Evolutionary conservation across 2,329 filamentous ascomycete species (phyloP), one percentile per base, ranked within the genome.

Genomic region (Elsinoe arachidis): DNA sequence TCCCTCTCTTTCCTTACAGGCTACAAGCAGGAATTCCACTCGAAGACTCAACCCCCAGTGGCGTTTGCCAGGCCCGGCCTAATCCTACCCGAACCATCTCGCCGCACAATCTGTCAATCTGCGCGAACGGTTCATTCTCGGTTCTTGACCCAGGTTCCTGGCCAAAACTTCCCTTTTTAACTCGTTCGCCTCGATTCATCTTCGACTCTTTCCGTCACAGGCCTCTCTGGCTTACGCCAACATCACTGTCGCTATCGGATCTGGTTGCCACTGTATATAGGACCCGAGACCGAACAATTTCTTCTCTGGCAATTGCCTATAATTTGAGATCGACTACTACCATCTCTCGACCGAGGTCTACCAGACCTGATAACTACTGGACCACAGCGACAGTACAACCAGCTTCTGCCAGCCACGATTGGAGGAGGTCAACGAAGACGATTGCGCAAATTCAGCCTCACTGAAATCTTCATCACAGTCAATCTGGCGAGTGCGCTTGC

Each of bases 231-330:
- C 46, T 51, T 35, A 34, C 46, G 46, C 46, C 46, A 35, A 51
- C 46, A 34, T 15, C 46, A 34, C 46, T 51, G 26, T 35, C 26
- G 46, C 15, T 35, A 51, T 51, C 26, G 26, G 26, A 51, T 12
- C 41, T 46, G 41, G 41, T 35, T 35, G 26, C 46, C 46, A 51
- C 26, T 51, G 26, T 51, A 51, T 30, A 51, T 51, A 51, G 41
- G 41, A 23, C 26, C 19, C 41, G 41, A 46, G 41, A 15, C 21
- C n/a, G 41, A 12, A 23, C 41, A 15, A 23, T 30, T 46, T 26
- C 41, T 26, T 19, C 21, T 12, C 41, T 30, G 19, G 21, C 17
- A 23, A 15, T 14, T 26, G 9, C 26, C 17, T 46, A 1, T 46
- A 26, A 46, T 46, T 12, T 23, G 41, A 46, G 7, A 10, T 11